Conservation (phyloP, 495 filamentous ascomycete species). For the Oidiodendron maius region DNA sequence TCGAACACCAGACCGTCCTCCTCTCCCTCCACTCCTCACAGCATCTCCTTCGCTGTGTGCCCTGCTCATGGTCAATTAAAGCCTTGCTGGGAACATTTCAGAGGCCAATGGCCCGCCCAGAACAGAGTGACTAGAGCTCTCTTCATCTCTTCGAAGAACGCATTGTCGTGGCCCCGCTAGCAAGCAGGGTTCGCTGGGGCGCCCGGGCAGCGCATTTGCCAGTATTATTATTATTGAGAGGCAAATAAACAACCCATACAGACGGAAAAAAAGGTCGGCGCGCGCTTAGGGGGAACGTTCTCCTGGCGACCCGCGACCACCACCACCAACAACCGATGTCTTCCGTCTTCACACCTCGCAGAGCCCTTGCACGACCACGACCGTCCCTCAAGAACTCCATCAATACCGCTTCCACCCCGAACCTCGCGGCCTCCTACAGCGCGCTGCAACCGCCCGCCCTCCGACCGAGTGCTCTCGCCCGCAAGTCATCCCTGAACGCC, state of each 20-base stretch:
- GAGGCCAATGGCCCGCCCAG: no score
- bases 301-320: background rate
- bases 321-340: slow-evolving; percentile 1
- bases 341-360: slow-evolving; percentile 31
- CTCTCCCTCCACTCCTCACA: no score
- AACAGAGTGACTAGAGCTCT: no score
- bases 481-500: slow-evolving; percentile 60
- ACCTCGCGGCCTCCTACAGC: slow-evolving; percentile 44
- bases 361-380: slow-evolving; percentile 33
- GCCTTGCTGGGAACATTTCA: no score
- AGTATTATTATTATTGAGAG: background rate
- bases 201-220: no score
- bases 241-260: background rate
- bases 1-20: no score
- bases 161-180: background rate
- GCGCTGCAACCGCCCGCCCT: slow-evolving; percentile 21
- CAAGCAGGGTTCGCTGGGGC: background rate
- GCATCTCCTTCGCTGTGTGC: no score
- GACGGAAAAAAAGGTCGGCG: no score
- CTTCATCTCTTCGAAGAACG: no score
- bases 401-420: slow-evolving; percentile 54
- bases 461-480: slow-evolving; percentile 40
- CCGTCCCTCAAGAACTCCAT: slow-evolving; percentile 38
- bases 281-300: no score
- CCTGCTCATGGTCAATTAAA: no score